Evolutionary conservation across 139 green algal genomes (phyloP), one percentile per base, ranked within the genome.

Genomic region (Chlamydomonas incerta): DNA sequence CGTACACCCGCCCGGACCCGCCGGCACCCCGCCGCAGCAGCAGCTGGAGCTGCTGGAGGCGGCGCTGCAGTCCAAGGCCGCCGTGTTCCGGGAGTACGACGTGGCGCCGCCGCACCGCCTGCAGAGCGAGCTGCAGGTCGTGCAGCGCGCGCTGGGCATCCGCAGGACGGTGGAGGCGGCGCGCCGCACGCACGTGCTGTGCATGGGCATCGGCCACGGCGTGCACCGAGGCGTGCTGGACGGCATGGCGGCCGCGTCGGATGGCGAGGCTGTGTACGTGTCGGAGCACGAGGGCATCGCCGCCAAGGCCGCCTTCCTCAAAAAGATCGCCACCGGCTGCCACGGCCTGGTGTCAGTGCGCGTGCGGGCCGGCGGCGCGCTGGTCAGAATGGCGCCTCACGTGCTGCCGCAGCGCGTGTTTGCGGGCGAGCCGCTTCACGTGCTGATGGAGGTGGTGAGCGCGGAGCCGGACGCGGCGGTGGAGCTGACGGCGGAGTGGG

Each of bases 181-280:
- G 34, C 29, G 31, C 57, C 41, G 72, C 24, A 83, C 82, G 23
- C 52, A 69, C 24, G 65, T 89, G 33, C 81, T 81, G 52, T 76
- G 66, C 57, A 76, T 92, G 50, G 88, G 88, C 80, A 92, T 92
- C 37, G 88, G 88, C 0, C 74, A 90, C 75, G 88, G 88, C 3
- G 81, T 90, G 26, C 88, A 92, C 62, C 84, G 88, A 17, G 67
- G 80, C 6, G 35, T 92, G 35, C 55, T 92, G 74, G 88, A 92
- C 34, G 85, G 85, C 20, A 69, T 90, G 29, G 74, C 74, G 5
- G 14, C 24, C 50, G 41, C 41, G 41, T 50, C 57, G 67, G 62
- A 62, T 31, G 87, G 82, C 31, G 68, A 77, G 13, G 50, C 69
- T 6, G 81, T 84, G 74, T 91, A 80, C 60, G 87, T 91, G 31